Evolutionary conservation across 208 protist species (phyloP).

Genomic region (Wallacemonas collosoma): DNA sequence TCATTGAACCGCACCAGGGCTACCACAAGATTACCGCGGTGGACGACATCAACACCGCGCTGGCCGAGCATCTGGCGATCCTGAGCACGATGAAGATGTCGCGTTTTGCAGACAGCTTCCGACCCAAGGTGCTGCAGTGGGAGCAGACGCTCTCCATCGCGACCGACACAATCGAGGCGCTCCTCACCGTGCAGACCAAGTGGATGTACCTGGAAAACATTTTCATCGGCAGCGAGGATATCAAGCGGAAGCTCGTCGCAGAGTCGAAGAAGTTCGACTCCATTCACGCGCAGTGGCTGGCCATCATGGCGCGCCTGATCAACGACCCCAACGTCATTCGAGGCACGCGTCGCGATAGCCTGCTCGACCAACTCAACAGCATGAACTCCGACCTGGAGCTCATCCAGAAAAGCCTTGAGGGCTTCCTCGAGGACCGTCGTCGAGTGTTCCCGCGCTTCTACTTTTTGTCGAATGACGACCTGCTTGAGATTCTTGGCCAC

Average conservation of each 20-base stretch:
- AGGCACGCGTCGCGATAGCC: slow-evolving; percentile 88
- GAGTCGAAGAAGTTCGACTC: slow-evolving; percentile 96
- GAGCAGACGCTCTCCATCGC: slow-evolving; percentile 95
- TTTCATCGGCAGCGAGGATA: slow-evolving; percentile 97
- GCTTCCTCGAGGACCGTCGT: slow-evolving; percentile 97
- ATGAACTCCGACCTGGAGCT: slow-evolving; percentile 96
- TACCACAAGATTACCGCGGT: slow-evolving; percentile 92
- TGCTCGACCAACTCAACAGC: slow-evolving; percentile 91
- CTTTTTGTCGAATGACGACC: slow-evolving; percentile 97
- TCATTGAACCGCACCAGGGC: slow-evolving; percentile 86
- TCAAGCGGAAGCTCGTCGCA: slow-evolving; percentile 96
- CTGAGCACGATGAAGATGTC: slow-evolving; percentile 97
- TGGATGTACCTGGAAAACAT: slow-evolving; percentile 99
- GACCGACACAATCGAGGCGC: slow-evolving; percentile 93
- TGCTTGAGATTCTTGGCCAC: slow-evolving; percentile 98
- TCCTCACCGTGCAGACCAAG: slow-evolving; percentile 93
- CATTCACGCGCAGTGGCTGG: slow-evolving; percentile 95
- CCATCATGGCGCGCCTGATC: slow-evolving; percentile 86
- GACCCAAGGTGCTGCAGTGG: slow-evolving; percentile 94
- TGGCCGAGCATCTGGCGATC: slow-evolving; percentile 94
- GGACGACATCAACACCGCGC: slow-evolving; percentile 93
- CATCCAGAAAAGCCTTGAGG: slow-evolving; percentile 97
- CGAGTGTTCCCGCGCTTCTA: slow-evolving; percentile 98
- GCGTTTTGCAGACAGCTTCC: slow-evolving; percentile 95
- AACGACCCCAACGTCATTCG: slow-evolving; percentile 90